These are phyloP conservation scores for Pseudodiploospora longispora DNA, from an alignment of 2,329 filamentous ascomycete genomes.

Conservation along the genomic window DNA sequence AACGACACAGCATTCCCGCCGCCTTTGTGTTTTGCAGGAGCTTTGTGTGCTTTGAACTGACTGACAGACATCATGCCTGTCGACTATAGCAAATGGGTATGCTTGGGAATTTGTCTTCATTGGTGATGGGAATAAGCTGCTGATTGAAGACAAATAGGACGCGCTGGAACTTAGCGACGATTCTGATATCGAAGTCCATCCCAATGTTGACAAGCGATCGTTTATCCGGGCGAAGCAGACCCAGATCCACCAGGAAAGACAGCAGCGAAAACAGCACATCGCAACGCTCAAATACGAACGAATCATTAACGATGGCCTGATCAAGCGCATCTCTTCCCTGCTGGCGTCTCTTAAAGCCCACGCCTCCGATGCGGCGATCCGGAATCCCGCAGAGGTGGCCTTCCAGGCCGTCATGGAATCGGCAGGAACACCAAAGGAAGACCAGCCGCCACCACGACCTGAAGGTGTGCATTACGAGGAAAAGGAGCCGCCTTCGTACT, in stretches of 20 bases:
- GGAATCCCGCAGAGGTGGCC: constrained; percentile 70
- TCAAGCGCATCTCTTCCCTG: constrained; percentile 73
- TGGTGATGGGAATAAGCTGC: neutral
- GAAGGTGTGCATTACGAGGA: constrained; percentile 71
- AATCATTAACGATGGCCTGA: constrained; percentile 83
- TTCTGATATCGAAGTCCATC: constrained; percentile 95
- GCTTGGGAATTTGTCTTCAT: constrained; percentile 10
- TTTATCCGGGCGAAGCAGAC: constrained; percentile 98
- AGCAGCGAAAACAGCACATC: constrained; percentile 80
- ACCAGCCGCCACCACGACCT: constrained; percentile 65
- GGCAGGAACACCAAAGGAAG: constrained; percentile 62
- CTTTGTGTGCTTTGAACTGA: too few species aligned
- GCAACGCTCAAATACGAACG: constrained; percentile 87
- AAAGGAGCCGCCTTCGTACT: constrained; percentile 72
- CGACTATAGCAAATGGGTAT: constrained; percentile 63
- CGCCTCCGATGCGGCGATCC: constrained; percentile 56
- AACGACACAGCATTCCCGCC: too few species aligned
- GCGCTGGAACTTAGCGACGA: constrained; percentile 95
- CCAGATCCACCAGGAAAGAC: constrained; percentile 88
- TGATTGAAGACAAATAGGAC: constrained; percentile 45
- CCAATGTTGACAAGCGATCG: constrained; percentile 95
- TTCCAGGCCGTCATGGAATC: constrained; percentile 86
- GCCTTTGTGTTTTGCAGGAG: too few species aligned
- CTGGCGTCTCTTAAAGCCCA: constrained; percentile 68
- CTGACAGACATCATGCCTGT: constrained; percentile 34